These are phyloP conservation scores for Austroboletus eburneus DNA, from an alignment of 768 basidiomycete genomes.

Conservation along the genomic window DNA sequence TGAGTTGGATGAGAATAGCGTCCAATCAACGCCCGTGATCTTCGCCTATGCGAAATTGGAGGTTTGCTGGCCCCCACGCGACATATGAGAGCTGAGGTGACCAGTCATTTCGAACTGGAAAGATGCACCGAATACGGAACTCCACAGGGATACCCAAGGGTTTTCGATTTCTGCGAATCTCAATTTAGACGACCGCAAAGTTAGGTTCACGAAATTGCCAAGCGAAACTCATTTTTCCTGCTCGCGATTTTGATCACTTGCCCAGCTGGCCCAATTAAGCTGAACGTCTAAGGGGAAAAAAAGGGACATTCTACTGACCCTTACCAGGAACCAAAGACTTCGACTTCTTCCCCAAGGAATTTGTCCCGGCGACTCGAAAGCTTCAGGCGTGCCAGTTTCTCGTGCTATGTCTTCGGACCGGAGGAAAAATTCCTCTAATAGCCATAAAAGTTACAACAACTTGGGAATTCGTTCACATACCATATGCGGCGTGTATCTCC, in stretches of 20 bases:
- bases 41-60: conserved; percentile 15
- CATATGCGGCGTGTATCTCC: conserved; percentile 60
- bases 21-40: conserved; percentile 21
- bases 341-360: too few relatives aligned
- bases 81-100: conserved; percentile 1
- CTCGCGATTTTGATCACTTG: not conserved
- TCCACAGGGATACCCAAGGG: too few relatives aligned
- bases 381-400: too few relatives aligned
- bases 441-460: not conserved
- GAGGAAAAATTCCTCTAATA: too few relatives aligned
- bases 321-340: too few relatives aligned
- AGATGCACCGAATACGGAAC: too few relatives aligned
- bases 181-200: conserved; percentile 5
- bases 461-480: conserved; percentile 28
- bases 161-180: not conserved
- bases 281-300: too few relatives aligned
- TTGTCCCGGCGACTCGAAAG: too few relatives aligned
- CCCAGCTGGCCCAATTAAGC: too few relatives aligned
- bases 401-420: too few relatives aligned
- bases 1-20: not conserved
- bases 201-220: conserved; percentile 14
- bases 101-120: conserved; percentile 2
- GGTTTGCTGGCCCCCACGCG: conserved; percentile 10
- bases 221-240: too few relatives aligned
- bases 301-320: too few relatives aligned